phyloP scores from a whole-genome alignment of 306 rosid genomes.

The Senna tora region DNA sequence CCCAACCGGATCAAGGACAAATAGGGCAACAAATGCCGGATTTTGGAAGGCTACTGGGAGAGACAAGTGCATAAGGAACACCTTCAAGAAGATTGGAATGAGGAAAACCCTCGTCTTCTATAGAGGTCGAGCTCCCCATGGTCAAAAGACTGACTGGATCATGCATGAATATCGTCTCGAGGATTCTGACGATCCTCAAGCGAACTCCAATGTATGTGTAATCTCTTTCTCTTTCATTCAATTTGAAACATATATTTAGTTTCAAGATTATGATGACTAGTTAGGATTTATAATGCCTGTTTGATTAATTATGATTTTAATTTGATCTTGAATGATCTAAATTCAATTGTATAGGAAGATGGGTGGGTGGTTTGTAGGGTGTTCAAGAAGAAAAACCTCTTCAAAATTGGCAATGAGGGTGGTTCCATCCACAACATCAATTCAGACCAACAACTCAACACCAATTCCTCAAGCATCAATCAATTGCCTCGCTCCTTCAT shows the following conservation, averaged over 20 bases:
- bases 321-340: background rate
- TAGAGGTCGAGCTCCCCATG: slow-evolving; percentile 95
- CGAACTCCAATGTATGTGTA: slow-evolving; percentile 47
- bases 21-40: slow-evolving; percentile 90
- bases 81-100: slow-evolving; percentile 86
- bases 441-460: slow-evolving; percentile 59
- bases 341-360: slow-evolving; percentile 59
- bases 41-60: slow-evolving; percentile 99
- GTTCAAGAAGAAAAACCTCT: slow-evolving; percentile 90
- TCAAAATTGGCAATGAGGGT: slow-evolving; percentile 72
- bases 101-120: slow-evolving; percentile 92
- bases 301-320: background rate
- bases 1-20: slow-evolving; percentile 97
- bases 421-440: slow-evolving; percentile 44
- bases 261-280: too few species aligned
- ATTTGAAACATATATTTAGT: too few species aligned
- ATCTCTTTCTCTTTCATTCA: too few species aligned
- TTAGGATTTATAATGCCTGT: too few species aligned
- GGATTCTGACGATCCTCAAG: slow-evolving; percentile 63
- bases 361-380: slow-evolving; percentile 98
- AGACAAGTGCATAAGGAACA: slow-evolving; percentile 87
- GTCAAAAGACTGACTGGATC: slow-evolving; percentile 96
- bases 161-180: slow-evolving; percentile 98
- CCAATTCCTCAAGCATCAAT: slow-evolving; percentile 36
- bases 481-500: slow-evolving; percentile 47